Percentiles rank a stretch among this genome's conserved stretches.
phyloP scores from a whole-genome alignment of 441 rosid genomes.

The Metrosideros polymorpha region DNA sequence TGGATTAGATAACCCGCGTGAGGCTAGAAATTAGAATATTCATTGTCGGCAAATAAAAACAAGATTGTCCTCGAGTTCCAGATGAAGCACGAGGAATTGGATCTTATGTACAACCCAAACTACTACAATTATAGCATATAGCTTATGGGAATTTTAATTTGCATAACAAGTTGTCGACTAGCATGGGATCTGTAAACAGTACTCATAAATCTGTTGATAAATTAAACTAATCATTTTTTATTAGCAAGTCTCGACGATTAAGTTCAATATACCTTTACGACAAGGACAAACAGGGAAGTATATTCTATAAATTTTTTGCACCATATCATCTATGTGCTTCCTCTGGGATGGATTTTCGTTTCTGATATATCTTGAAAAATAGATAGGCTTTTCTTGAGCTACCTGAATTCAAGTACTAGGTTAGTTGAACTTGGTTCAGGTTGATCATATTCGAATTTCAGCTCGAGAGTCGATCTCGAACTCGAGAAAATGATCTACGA shows the following conservation, averaged over 20 bases:
- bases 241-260: not conserved
- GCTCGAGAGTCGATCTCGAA: not conserved
- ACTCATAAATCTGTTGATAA: not conserved
- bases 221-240: not conserved
- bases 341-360: too few relatives aligned
- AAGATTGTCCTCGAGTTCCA: not conserved
- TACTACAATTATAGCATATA: not conserved
- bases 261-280: not conserved
- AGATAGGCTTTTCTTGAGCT: too few relatives aligned
- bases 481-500: not conserved
- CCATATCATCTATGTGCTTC: not conserved
- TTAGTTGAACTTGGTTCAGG: too few relatives aligned
- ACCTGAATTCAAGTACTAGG: too few relatives aligned
- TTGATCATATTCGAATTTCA: not conserved
- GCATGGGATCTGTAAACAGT: not conserved
- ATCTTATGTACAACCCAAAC: not conserved
- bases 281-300: not conserved
- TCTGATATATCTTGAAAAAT: too few relatives aligned
- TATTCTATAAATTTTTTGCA: not conserved
- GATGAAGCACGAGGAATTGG: not conserved
- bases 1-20: not conserved
- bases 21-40: not conserved
- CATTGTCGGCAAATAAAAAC: not conserved
- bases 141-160: not conserved
- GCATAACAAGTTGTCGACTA: not conserved